Evolutionary conservation across 805 yeast species (phyloP), one percentile per base, ranked within the genome.

Genomic region (Kuraishia molischiana): DNA sequence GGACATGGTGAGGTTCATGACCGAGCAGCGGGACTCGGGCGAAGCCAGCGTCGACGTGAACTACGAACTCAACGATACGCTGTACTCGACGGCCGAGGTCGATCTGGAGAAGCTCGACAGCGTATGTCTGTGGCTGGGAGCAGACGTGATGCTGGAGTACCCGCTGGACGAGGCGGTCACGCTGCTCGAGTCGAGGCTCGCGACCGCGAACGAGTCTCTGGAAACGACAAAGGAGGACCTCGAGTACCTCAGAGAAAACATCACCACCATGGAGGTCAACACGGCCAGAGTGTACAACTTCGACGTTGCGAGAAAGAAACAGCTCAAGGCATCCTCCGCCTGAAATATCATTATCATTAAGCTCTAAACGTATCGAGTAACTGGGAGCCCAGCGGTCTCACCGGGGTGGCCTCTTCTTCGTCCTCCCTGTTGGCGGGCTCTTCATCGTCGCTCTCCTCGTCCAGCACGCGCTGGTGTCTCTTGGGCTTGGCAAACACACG

Each of bases 201-300:
- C 57, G 11, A 72, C 74, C 24, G 87, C 95, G 13, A 62, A 72
- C 47, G 63, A 69, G 29, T 80, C 74, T 45, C 68, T 77, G 47
- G 54, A 61, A 19, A 64, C 69, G 32, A 81, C 94, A 28, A 76
- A 84, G 46, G 95, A 84, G 45, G 98, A 86, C 54, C 69, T 84
- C 43, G 95, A 85, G 51, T 87, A 78, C 47, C 67, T 80, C 43
- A 74, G 92, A 45, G 92, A 84, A 47, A 87, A 87, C 50, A 89
- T 90, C 44, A 92, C 98, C 13, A 90, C 97, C 3, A 85, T 92
- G 89, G 97, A 92, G 58, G 98, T 92, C 37, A 92, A 92, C 54
- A 86, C 95, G 14, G 97, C 98, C 1, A 72, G 98, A 46, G 69
- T 84, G 54, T 85, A 84, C 54, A 85, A 85, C 51, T 84, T 90